Evolutionary conservation across 495 filamentous ascomycete genomes (phyloP).

Genomic region (Polyplosphaeria fusca): DNA sequence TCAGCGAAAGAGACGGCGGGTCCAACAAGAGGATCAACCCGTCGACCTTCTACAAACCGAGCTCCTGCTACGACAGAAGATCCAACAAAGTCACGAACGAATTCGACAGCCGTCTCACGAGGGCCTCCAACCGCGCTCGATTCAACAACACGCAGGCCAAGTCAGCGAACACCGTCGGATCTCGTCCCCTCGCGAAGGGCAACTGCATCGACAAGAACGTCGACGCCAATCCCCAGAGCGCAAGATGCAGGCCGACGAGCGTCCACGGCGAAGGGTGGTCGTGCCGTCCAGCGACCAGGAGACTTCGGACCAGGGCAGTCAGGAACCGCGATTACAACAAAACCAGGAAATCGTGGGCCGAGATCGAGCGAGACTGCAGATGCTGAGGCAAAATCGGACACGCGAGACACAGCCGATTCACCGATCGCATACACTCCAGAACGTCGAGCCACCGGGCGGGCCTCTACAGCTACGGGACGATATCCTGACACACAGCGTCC

Average conservation of each 20-base stretch:
- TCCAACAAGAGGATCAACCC: not conserved
- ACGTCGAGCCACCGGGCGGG: too few relatives aligned
- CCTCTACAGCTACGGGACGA: too few relatives aligned
- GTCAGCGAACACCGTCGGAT: not conserved
- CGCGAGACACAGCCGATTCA: too few relatives aligned
- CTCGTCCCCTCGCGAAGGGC: not conserved
- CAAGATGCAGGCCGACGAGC: not conserved
- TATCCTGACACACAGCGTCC: too few relatives aligned
- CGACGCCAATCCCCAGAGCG: not conserved
- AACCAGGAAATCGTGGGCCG: not conserved
- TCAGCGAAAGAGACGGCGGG: not conserved
- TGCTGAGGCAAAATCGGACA: too few relatives aligned
- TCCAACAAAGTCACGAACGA: not conserved
- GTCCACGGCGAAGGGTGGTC: not conserved
- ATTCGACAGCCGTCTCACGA: not conserved
- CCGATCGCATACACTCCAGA: too few relatives aligned
- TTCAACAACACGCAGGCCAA: not conserved
- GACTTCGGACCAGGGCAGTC: not conserved
- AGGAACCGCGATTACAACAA: not conserved
- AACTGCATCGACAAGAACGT: not conserved
- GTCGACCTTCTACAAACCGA: not conserved
- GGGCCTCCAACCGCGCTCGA: constrained; percentile 7
- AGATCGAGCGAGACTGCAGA: not conserved
- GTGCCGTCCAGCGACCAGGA: not conserved
- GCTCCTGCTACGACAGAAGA: not conserved